Evolutionary conservation across 805 yeast genomes (phyloP).

Genomic region (Yarrowia sp.): DNA sequence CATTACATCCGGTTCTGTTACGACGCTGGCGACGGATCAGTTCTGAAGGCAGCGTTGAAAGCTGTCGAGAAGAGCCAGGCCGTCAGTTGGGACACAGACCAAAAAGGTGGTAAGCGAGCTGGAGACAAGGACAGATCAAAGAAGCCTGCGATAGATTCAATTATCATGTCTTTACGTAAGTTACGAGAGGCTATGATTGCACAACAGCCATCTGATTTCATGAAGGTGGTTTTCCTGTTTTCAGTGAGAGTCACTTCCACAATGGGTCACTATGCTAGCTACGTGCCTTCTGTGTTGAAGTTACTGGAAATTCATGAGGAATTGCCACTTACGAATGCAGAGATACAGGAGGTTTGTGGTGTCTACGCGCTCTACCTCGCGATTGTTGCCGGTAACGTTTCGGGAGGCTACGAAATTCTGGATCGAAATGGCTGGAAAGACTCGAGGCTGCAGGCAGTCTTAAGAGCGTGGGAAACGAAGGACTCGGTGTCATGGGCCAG

Average conservation of each 20-base stretch:
- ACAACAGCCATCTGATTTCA: conserved; percentile 40
- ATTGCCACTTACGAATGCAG: conserved; percentile 35
- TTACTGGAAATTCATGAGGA: conserved; percentile 37
- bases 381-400: conserved; percentile 29
- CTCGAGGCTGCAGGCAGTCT: conserved; percentile 4
- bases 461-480: conserved; percentile 25
- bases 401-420: conserved; percentile 30
- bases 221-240: conserved; percentile 47
- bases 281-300: conserved; percentile 50
- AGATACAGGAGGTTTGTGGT: conserved; percentile 43
- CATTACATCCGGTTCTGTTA: conserved; percentile 23
- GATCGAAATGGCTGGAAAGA: conserved; percentile 23
- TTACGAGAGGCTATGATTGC: conserved; percentile 54
- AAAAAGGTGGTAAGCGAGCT: neutral
- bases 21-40: neutral
- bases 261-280: conserved; percentile 51
- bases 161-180: conserved; percentile 35
- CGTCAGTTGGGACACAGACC: neutral
- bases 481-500: conserved; percentile 28
- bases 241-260: conserved; percentile 48
- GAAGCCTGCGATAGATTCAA: conserved; percentile 22
- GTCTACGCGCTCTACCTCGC: conserved; percentile 45
- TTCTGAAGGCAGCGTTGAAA: neutral
- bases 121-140: neutral
- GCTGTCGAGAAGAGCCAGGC: conserved; percentile 3